Evolutionary conservation across 345 rosid genomes (phyloP), one percentile per base, ranked within the genome.

Genomic region (Durio zibethinus): DNA sequence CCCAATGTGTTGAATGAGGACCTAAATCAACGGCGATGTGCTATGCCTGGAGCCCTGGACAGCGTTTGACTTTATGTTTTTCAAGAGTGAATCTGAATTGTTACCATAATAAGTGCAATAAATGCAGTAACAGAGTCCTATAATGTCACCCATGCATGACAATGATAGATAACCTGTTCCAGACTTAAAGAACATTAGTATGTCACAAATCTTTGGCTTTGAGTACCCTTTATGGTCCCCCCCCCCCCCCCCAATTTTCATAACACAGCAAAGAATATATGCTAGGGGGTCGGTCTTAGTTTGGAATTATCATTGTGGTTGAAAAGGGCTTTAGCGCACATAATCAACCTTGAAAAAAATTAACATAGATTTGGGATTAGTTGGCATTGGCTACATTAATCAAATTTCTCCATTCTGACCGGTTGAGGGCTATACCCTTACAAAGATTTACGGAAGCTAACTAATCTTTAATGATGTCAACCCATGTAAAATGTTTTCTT

Each of bases 401-500:
- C 31, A 68, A 68, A 1, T 68, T 25, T 45, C 21, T 27, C 18
- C 36, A 5, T 68, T 68, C 54, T 68, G 38, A 12, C 45, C 15
- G 56, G 36, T 68, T 15, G 53, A 14, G 33, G 54, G 35, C 1
- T 68, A 31, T 43, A 43, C 25, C 35, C 73, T 20, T 64, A 43
- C 25, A 43, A 68, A 40, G 54, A 12, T 68, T 15, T 25, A 14
- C 2, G 15, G 36, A 68, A 43, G 54, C 73, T 68, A 68, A 68
- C 73, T 68, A 43, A 25, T 42, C n/a, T 67, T 23, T 67, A 23
- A 12, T 5, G 33, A 66, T 12, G 33, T 66, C 53, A 67, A 43
- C 9, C 35, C 72, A 67, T 67, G 72, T 67, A 67, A 42, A 42
- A 67, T 67, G 18, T 67, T 68, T 54, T 68, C 27, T 43, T 68